Conservation (phyloP, 257 asterid genomes). For the Ballota nigra region DNA sequence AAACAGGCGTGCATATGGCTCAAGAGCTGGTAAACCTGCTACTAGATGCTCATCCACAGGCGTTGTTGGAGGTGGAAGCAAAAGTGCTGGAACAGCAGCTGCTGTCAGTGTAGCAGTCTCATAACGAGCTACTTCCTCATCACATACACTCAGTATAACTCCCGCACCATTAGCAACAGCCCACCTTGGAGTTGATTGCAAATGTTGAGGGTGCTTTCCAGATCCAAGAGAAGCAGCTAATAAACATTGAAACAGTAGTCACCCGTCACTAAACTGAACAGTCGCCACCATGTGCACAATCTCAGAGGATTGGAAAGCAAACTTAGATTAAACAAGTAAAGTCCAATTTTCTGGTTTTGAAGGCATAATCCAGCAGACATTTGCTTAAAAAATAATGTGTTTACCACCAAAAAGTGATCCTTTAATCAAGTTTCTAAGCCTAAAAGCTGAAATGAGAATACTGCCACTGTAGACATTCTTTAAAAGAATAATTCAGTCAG, state of each 20-base stretch:
- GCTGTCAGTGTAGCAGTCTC: slow-evolving; percentile 84
- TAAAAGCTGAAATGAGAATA: neutral
- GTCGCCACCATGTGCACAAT: too few relatives aligned
- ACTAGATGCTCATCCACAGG: slow-evolving; percentile 92
- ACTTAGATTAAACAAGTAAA: neutral
- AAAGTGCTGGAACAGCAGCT: slow-evolving; percentile 83
- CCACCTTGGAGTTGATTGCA: slow-evolving; percentile 92
- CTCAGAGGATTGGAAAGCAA: neutral
- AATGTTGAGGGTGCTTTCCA: slow-evolving; percentile 85
- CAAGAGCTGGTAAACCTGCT: slow-evolving; percentile 89
- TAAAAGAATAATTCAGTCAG: neutral
- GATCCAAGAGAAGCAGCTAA: slow-evolving; percentile 81
- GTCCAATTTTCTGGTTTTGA: neutral
- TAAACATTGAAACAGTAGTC: slow-evolving; percentile 11
- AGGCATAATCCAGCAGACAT: neutral
- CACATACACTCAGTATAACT: slow-evolving; percentile 87
- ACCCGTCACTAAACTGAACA: neutral
- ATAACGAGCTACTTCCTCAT: slow-evolving; percentile 85
- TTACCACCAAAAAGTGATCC: neutral
- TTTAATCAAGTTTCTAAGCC: neutral
- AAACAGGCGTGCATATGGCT: slow-evolving; percentile 87
- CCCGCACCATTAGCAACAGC: slow-evolving; percentile 96
- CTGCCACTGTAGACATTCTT: neutral
- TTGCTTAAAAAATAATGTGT: neutral
- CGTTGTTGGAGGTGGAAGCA: slow-evolving; percentile 85